Evolutionary conservation across 2,329 filamentous ascomycete genomes (phyloP).

Genomic region (Cytospora piceae): DNA sequence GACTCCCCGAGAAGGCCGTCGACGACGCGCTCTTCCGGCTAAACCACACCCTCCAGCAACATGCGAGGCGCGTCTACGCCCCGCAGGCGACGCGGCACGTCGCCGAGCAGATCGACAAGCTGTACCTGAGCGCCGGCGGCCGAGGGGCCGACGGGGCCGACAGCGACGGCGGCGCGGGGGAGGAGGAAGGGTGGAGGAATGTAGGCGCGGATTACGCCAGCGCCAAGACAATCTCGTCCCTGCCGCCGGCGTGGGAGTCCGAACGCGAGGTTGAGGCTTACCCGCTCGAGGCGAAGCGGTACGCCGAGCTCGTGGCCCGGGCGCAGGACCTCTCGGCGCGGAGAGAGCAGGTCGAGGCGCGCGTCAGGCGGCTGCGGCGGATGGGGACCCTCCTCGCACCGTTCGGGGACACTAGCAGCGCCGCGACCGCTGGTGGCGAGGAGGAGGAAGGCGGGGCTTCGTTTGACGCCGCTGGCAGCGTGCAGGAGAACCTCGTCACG

Average conservation of each 20-base stretch:
- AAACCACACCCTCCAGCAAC: constrained; percentile 66
- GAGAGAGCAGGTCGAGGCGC: constrained; percentile 41
- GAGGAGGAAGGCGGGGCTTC: constrained; percentile 26
- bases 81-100: constrained; percentile 72
- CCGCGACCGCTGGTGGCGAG: too few relatives aligned
- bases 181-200: constrained; percentile 42
- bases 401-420: constrained; percentile 43
- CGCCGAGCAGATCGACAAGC: constrained; percentile 70
- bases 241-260: constrained; percentile 53
- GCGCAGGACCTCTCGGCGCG: constrained; percentile 55
- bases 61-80: constrained; percentile 67
- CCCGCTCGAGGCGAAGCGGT: constrained; percentile 55
- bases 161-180: constrained; percentile 44
- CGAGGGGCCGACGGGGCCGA: constrained; percentile 39
- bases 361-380: constrained; percentile 50
- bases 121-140: constrained; percentile 59
- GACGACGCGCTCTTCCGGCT: constrained; percentile 62
- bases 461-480: constrained; percentile 38
- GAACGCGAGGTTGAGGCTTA: constrained; percentile 43
- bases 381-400: constrained; percentile 56
- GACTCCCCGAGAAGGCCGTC: constrained; percentile 52
- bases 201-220: constrained; percentile 51
- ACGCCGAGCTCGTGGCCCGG: constrained; percentile 52
- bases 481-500: constrained; percentile 70
- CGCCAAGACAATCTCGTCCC: constrained; percentile 47